Conservation (phyloP, 805 yeast genomes). For the Cyberlindnera galapagoensis region DNA sequence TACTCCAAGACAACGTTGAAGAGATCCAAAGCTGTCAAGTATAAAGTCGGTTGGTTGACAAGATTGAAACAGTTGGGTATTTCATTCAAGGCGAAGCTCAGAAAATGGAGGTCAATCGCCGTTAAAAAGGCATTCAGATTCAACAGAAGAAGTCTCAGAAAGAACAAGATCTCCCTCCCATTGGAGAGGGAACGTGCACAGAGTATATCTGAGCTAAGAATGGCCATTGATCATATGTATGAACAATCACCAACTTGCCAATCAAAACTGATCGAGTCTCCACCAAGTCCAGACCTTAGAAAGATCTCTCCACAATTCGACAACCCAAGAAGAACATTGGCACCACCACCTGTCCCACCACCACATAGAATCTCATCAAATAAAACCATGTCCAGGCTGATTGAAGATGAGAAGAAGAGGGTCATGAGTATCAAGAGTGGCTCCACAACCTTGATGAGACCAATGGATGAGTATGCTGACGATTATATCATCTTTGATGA, state of each 20-base stretch:
- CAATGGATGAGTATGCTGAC: constrained; percentile 7
- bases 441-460: constrained; percentile 8
- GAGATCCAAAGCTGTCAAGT: constrained; percentile 31
- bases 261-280: no score
- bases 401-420: constrained; percentile 4
- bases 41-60: constrained; percentile 32
- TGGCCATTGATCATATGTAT: constrained; percentile 21
- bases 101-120: constrained; percentile 24
- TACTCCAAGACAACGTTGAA: constrained; percentile 21
- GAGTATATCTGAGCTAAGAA: constrained; percentile 22
- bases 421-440: constrained; percentile 1
- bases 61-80: constrained; percentile 24
- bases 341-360: constrained; percentile 22
- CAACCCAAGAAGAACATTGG: no score
- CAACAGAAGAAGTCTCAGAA: constrained; percentile 8
- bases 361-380: constrained; percentile 21
- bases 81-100: constrained; percentile 21
- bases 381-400: constrained; percentile 11
- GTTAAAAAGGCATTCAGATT: constrained; percentile 17
- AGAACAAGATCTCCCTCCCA: constrained; percentile 15
- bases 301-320: no score
- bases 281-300: no score
- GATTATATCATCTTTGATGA: neutral
- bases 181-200: constrained; percentile 17
- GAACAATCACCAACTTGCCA: constrained; percentile 1